Evolutionary conservation across 192 early-diverging fungal species (phyloP), one percentile per base, ranked within the genome.

Genomic region (Umbelopsis sp.): DNA sequence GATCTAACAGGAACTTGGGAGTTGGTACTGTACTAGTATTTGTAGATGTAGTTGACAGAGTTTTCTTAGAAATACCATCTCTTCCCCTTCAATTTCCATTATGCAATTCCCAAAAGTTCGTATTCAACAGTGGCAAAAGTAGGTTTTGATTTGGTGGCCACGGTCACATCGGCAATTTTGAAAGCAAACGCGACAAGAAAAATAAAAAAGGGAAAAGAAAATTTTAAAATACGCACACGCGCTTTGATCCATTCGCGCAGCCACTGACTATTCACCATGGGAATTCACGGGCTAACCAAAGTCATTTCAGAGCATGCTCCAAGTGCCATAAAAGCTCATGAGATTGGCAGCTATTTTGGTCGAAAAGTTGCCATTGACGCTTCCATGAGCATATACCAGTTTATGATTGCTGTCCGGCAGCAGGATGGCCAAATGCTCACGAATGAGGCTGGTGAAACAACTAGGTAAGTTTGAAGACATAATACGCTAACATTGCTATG

Each of bases 381-480:
- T 22, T 97, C 96, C 16, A 99, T 96, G 89, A 92, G 92, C 50
- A 91, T 99, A 53, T 99, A 99, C 78, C 97, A 99, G 84, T 99
- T 99, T 82, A 89, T 99, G 77, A 94, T 99, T 56, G 97, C 96
- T 11, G 96, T 99, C 45, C 88, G 97, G 31, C 85, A 85, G 59
- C 81, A 84, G 24, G 96, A 98, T 68, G 97, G 97, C 2, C 88
- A 93, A 82, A 90, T 95, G 72, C 83, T 99, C 50, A 92, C 91
- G 14, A 95, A 94, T 66, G 92, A 94, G 69, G 84, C 87, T 4
- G 97, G 97, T 50, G 94, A 95, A 71, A 96, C 95, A 0, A 99
- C 97, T 21, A 93, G 88, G 90, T 90, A 80, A 38, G 17, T n/a
- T 22, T 25, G 9, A 22, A 24, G 24, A 0, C 2, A 21, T 9